Percentiles rank a stretch among this genome's conserved stretches.
These are phyloP conservation scores for Ganoderma sp. DNA, from an alignment of 1,284 basidiomycete genomes.

Conservation along the genomic window DNA sequence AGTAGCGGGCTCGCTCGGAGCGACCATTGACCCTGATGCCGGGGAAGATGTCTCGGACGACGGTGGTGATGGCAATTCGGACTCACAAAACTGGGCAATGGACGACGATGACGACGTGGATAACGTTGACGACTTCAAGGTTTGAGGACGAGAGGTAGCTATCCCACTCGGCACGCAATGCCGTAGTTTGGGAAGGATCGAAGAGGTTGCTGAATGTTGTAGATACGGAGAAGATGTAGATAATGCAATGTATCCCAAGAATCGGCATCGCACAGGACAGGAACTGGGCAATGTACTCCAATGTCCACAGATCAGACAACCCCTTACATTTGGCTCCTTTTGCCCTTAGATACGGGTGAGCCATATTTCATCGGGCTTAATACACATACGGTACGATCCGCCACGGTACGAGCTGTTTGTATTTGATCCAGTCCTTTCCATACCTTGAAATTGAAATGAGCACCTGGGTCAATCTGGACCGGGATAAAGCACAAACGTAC, in stretches of 20 bases:
- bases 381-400: neutral
- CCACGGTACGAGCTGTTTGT: neutral
- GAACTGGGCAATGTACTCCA: neutral
- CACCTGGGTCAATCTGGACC: neutral
- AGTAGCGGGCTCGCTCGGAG: neutral
- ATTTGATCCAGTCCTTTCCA: neutral
- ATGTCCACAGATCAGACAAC: neutral
- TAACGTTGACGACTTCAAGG: neutral
- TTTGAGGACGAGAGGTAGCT: neutral
- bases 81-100: neutral
- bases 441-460: neutral
- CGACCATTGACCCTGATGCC: neutral
- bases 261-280: neutral
- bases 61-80: neutral
- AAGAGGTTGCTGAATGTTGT: neutral
- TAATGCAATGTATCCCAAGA: neutral
- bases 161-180: neutral
- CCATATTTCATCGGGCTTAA: neutral
- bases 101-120: neutral
- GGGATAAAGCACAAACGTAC: constrained; percentile 44
- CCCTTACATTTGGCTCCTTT: neutral
- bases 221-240: neutral
- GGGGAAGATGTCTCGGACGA: neutral
- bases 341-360: neutral
- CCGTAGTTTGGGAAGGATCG: neutral